Evolutionary conservation across 768 basidiomycete species (phyloP).

Genomic region (Pleurotus citrinopileatus): DNA sequence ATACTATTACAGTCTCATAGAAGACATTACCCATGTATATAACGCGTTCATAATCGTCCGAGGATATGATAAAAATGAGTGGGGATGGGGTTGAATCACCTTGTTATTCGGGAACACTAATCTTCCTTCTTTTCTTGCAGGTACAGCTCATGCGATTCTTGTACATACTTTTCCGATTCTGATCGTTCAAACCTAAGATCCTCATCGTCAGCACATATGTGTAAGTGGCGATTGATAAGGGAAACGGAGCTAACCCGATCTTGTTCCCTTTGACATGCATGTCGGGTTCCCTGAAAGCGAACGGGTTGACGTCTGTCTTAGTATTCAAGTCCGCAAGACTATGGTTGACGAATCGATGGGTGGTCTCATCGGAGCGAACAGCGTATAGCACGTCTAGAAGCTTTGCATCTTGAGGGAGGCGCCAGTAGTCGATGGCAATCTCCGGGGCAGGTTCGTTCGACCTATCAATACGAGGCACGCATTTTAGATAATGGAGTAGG

Average conservation of each 20-base stretch:
- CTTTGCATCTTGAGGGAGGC: constrained; percentile 67
- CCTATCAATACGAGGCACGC: too few relatives aligned
- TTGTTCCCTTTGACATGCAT: constrained; percentile 81
- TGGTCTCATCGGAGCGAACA: constrained; percentile 90
- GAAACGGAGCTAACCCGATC: constrained; percentile 58
- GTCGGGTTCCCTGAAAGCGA: constrained; percentile 84
- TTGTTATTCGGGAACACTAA: neutral
- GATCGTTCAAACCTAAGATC: constrained; percentile 60
- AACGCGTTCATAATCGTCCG: too few relatives aligned
- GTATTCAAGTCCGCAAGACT: constrained; percentile 84
- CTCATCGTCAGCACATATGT: constrained; percentile 11
- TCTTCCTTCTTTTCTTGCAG: constrained; percentile 27
- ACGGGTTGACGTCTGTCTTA: constrained; percentile 82
- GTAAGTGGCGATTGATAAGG: neutral
- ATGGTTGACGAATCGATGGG: constrained; percentile 88
- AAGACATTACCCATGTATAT: too few relatives aligned
- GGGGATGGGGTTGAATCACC: neutral
- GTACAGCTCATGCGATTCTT: constrained; percentile 57
- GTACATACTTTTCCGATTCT: constrained; percentile 65
- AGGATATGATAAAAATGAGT: neutral
- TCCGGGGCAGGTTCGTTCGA: constrained; percentile 70
- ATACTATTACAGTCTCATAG: too few relatives aligned
- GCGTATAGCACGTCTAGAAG: constrained; percentile 89
- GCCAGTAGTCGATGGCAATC: constrained; percentile 97
- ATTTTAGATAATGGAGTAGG: too few relatives aligned